Percentiles rank a stretch among this genome's conserved stretches.
phyloP scores from a whole-genome alignment of 805 yeast genomes.

The Myxozyma melibiosi region DNA sequence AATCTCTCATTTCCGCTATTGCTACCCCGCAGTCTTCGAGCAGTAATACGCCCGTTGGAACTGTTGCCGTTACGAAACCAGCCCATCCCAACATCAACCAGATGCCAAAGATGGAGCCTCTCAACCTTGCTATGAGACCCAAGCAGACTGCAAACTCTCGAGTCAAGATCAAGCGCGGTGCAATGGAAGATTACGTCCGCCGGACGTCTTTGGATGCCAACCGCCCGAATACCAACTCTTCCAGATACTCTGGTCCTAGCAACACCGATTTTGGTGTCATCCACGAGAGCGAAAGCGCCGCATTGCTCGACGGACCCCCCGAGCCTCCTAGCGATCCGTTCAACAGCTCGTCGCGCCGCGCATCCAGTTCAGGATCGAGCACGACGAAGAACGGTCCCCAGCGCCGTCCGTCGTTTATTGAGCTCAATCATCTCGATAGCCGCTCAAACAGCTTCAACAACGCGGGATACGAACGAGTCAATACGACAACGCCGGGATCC shows the following conservation, averaged over 20 bases:
- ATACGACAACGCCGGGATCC: conserved; percentile 17
- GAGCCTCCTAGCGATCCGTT: neutral
- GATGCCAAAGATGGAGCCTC: conserved; percentile 49
- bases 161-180: conserved; percentile 59
- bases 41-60: neutral
- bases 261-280: conserved; percentile 29
- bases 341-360: neutral
- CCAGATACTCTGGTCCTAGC: conserved; percentile 6
- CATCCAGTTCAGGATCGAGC: neutral
- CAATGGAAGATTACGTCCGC: conserved; percentile 33
- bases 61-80: neutral
- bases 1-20: conserved; percentile 4
- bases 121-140: conserved; percentile 71
- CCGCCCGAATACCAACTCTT: conserved; percentile 6
- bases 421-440: conserved; percentile 19
- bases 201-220: conserved; percentile 28
- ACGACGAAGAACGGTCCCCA: neutral
- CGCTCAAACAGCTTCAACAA: conserved; percentile 1
- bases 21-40: neutral
- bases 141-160: conserved; percentile 60
- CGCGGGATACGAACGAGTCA: neutral
- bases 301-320: conserved; percentile 28
- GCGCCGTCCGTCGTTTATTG: conserved; percentile 26
- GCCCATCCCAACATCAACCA: neutral
- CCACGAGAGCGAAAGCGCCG: conserved; percentile 34